phyloP scores from a whole-genome alignment of 2,329 filamentous ascomycete species.

The Aspergillaceae sp. region DNA sequence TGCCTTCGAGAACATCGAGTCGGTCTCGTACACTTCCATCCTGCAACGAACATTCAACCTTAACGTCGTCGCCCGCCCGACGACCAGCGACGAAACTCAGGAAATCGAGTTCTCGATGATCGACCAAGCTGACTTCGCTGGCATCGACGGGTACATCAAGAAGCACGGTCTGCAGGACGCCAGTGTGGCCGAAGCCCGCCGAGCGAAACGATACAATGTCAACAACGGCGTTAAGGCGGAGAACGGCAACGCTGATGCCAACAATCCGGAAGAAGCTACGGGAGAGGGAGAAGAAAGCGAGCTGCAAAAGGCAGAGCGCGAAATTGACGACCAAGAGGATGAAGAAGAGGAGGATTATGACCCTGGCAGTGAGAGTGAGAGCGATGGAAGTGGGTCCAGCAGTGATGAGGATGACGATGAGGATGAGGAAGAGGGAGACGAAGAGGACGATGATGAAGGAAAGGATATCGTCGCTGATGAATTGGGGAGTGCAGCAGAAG shows the following conservation, averaged over 20 bases:
- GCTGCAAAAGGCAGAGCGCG: constrained; percentile 50
- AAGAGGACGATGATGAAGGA: constrained; percentile 23
- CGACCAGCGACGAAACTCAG: constrained; percentile 35
- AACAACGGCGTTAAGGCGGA: constrained; percentile 35
- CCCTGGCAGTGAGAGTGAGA: constrained; percentile 42
- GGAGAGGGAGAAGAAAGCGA: constrained; percentile 46
- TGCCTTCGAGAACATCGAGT: constrained; percentile 50
- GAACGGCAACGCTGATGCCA: constrained; percentile 11
- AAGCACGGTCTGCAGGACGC: constrained; percentile 54
- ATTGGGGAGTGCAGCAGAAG: constrained; percentile 37
- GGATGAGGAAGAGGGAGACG: constrained; percentile 18
- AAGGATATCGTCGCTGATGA: constrained; percentile 34
- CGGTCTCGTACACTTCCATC: constrained; percentile 55
- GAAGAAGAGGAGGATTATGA: constrained; percentile 45
- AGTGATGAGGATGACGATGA: constrained; percentile 35
- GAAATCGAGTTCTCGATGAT: constrained; percentile 59
- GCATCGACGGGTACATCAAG: constrained; percentile 56
- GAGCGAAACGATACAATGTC: constrained; percentile 52
- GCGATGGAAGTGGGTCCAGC: constrained; percentile 39
- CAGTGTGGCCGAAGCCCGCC: constrained; percentile 51
- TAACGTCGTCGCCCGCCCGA: constrained; percentile 42
- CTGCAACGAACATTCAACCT: constrained; percentile 60
- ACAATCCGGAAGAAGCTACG: constrained; percentile 25
- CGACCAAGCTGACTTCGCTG: constrained; percentile 54
- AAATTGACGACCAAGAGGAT: constrained; percentile 42